phyloP scores from a whole-genome alignment of 2,329 filamentous ascomycete species.

The Trichophyton verrucosum region DNA sequence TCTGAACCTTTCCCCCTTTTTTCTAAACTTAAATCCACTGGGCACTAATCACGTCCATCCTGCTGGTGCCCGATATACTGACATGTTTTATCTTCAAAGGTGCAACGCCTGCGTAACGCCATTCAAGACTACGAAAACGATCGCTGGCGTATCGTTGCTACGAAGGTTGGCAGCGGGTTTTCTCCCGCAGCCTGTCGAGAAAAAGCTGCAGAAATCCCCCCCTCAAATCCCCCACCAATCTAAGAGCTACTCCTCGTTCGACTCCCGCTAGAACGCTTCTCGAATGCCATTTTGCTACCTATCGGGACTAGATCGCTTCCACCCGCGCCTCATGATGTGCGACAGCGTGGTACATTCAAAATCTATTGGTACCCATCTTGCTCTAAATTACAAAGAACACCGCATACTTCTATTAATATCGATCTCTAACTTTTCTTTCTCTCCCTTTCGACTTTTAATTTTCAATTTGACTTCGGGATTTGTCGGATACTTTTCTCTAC shows the following conservation, averaged over 20 bases:
- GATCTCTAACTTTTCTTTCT: neutral
- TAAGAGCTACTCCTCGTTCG: neutral
- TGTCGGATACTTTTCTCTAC: neutral
- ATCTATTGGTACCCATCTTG: neutral
- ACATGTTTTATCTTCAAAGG: conserved; percentile 16
- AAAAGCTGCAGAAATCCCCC: conserved; percentile 51
- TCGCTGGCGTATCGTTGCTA: conserved; percentile 82
- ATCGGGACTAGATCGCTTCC: conserved; percentile 1
- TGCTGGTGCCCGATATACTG: conserved; percentile 1
- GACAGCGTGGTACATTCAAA: conserved; percentile 7
- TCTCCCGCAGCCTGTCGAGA: conserved; percentile 79
- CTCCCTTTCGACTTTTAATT: neutral
- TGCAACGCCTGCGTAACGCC: conserved; percentile 28
- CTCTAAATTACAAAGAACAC: neutral
- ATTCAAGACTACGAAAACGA: conserved; percentile 43
- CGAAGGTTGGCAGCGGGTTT: conserved; percentile 82
- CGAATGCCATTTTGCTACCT: neutral
- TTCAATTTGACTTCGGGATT: conserved; percentile 2
- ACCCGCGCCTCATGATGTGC: conserved; percentile 7
- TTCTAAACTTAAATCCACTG: conserved; percentile 4
- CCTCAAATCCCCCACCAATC: neutral
- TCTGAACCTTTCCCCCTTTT: neutral
- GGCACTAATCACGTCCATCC: neutral
- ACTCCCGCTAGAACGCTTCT: neutral
- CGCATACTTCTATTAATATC: neutral